Base-by-base conservation (phyloP, 305 asterid species). In the Fraxinus baroniana region DNA sequence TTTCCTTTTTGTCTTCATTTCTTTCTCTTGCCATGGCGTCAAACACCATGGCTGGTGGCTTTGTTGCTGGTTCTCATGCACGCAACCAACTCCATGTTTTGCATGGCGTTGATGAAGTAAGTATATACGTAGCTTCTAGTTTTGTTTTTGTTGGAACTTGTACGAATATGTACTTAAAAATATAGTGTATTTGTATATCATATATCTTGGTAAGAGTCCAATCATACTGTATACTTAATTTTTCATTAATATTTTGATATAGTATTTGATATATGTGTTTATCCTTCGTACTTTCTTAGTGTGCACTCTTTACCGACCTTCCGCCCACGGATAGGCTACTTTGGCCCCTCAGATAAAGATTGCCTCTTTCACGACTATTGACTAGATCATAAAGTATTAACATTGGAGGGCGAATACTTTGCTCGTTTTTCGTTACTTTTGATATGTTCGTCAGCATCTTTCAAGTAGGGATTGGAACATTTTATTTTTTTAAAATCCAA, bases 21-120 rank as follows among this genome's bases (percentile, higher is more conserved):
- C 36, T 32, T 12, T 28, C 77, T 37, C 4, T n/a, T 33, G 75
- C 35, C 35, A 32, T 77, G 82, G 57, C 86, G 6, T 41, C 82
- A 6, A 78, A 55, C 84, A 36, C 89, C 84, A 91, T 88, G 95
- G 82, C 97, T 64, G 91, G 91, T 55, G 91, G 90, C 84, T 86
- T 89, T 7, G 83, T 82, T 35, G 71, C 87, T 20, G 93, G 90
- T 75, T 86, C 89, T 60, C 86, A 86, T 52, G 84, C 84, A 46
- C 90, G 87, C 37, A 78, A 81, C 64, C 90, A 85, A 5, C 91
- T 85, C 81, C 89, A 82, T 77, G 86, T 75, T 71, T 24, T 87
- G 83, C 92, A 86, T 68, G 89, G 79, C 15, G 80, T 68, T 4
- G 92, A 89, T 26, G 93, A 91, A 80, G 92, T 87, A 85, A 68